Conservation (phyloP, 2,329 filamentous ascomycete genomes). For the Claviceps sp. region DNA sequence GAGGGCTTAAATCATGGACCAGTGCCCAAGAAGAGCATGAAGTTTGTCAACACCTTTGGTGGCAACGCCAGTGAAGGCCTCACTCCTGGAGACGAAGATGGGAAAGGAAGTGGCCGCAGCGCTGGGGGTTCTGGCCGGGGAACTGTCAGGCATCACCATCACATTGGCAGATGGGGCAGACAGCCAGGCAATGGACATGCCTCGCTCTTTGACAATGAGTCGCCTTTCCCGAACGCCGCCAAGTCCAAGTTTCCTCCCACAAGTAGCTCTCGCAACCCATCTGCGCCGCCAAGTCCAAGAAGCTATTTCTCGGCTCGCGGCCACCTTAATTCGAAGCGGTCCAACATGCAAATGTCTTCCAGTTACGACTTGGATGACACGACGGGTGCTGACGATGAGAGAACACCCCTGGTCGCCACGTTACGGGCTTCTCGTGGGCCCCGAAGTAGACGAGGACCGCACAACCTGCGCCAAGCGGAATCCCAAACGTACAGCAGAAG, state of each 20-base stretch:
- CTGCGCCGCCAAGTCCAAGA: conserved; percentile 58
- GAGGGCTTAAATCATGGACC: conserved; percentile 38
- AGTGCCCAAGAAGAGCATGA: conserved; percentile 75
- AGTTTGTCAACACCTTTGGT: conserved; percentile 74
- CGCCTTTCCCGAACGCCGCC: conserved; percentile 58
- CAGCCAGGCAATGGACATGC: conserved; percentile 52
- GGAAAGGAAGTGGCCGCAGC: conserved; percentile 48
- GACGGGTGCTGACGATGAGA: conserved; percentile 70
- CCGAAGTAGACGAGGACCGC: conserved; percentile 40
- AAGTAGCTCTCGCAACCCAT: conserved; percentile 42
- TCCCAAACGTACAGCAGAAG: conserved; percentile 53
- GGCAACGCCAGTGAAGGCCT: conserved; percentile 39
- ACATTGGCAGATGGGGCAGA: conserved; percentile 60
- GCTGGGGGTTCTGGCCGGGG: conserved; percentile 49
- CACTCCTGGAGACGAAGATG: conserved; percentile 51
- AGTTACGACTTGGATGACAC: conserved; percentile 72
- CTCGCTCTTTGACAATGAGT: conserved; percentile 64
- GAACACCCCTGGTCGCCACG: conserved; percentile 59
- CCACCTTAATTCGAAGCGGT: conserved; percentile 30
- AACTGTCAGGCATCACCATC: conserved; percentile 63
- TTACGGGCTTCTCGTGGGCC: conserved; percentile 46
- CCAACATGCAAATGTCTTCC: conserved; percentile 45
- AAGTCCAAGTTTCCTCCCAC: conserved; percentile 41
- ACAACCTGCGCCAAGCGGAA: conserved; percentile 57
- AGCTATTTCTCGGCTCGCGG: conserved; percentile 28